These are phyloP conservation scores for Aspergillus ochraceoroseus DNA, from an alignment of 2,329 filamentous ascomycete genomes.

Conservation along the genomic window DNA sequence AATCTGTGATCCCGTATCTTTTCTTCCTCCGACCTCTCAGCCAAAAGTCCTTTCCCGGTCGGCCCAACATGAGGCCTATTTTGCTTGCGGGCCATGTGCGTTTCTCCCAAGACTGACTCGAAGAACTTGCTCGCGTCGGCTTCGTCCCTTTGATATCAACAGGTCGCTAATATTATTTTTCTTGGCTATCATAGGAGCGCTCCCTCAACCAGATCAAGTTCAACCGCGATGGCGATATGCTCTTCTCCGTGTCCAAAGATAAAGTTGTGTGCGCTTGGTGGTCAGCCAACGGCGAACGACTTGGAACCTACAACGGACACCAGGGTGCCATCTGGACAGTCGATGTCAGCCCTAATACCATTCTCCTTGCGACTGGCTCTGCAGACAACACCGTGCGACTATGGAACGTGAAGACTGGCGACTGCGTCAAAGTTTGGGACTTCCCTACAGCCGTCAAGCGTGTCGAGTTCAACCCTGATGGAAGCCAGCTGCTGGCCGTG, in stretches of 20 bases:
- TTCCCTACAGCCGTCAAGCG: slow-evolving; percentile 96
- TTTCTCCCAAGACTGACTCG: slow-evolving; percentile 20
- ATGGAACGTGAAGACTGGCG: slow-evolving; percentile 92
- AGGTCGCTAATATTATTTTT: slow-evolving; percentile 6
- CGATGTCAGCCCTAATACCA: slow-evolving; percentile 87
- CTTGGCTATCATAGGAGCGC: slow-evolving; percentile 62
- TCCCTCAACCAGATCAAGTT: slow-evolving; percentile 94
- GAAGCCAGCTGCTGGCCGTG: slow-evolving; percentile 80
- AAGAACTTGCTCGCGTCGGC: slow-evolving; percentile 8
- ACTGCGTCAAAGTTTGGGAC: slow-evolving; percentile 94
- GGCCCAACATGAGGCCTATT: slow-evolving; percentile 83
- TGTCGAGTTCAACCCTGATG: slow-evolving; percentile 95
- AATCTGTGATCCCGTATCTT: slow-evolving; percentile 14
- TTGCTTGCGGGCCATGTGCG: slow-evolving; percentile 84
- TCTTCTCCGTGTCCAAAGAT: slow-evolving; percentile 95
- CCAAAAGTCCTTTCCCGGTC: slow-evolving; percentile 23
- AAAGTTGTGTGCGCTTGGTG: slow-evolving; percentile 97
- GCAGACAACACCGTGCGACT: slow-evolving; percentile 97
- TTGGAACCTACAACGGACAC: slow-evolving; percentile 95
- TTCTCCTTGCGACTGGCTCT: slow-evolving; percentile 87
- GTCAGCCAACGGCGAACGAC: slow-evolving; percentile 93
- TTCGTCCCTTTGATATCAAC: not conserved
- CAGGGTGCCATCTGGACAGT: slow-evolving; percentile 98
- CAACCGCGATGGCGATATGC: slow-evolving; percentile 90
- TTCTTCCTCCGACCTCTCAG: slow-evolving; percentile 16